phyloP scores from a whole-genome alignment of 1,139 yeast genomes.

The Scheffersomyces insectosa region DNA sequence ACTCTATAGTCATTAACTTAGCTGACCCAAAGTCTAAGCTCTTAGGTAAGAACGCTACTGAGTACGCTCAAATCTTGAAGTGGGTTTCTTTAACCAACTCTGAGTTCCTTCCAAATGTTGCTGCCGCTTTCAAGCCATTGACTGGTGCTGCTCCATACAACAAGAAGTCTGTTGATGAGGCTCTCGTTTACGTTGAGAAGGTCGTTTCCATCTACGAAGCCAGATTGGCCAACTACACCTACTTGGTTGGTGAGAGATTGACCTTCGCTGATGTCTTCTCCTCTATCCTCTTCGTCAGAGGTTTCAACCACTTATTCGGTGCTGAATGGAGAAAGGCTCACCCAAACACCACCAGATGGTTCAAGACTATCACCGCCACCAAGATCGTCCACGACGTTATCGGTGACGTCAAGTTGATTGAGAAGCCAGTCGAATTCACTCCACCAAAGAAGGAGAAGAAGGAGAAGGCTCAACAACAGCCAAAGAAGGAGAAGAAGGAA shows the following conservation, averaged over 20 bases:
- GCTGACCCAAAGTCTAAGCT: slow-evolving; percentile 36
- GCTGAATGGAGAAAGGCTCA: slow-evolving; percentile 71
- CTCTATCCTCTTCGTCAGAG: slow-evolving; percentile 62
- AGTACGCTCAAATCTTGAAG: slow-evolving; percentile 69
- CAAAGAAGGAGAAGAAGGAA: slow-evolving; percentile 31
- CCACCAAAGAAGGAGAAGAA: slow-evolving; percentile 81
- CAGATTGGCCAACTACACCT: slow-evolving; percentile 75
- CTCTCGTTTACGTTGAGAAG: slow-evolving; percentile 37
- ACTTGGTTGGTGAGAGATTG: slow-evolving; percentile 87
- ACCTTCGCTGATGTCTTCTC: slow-evolving; percentile 80
- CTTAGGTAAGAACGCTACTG: slow-evolving; percentile 64
- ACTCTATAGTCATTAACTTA: slow-evolving; percentile 24
- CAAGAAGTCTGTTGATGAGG: slow-evolving; percentile 74
- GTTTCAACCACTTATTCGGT: slow-evolving; percentile 70
- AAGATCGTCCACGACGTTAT: slow-evolving; percentile 48
- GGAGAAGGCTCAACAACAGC: slow-evolving; percentile 27
- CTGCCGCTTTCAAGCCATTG: slow-evolving; percentile 34
- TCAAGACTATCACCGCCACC: slow-evolving; percentile 63
- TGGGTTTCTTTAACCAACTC: slow-evolving; percentile 84
- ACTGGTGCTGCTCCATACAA: slow-evolving; percentile 56
- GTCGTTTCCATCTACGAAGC: slow-evolving; percentile 53
- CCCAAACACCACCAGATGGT: slow-evolving; percentile 87
- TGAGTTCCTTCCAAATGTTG: slow-evolving; percentile 56
- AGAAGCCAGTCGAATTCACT: slow-evolving; percentile 64
- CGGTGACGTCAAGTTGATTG: slow-evolving; percentile 56